phyloP scores from a whole-genome alignment of 495 filamentous ascomycete species.

The Trichoderma erinaceum region DNA sequence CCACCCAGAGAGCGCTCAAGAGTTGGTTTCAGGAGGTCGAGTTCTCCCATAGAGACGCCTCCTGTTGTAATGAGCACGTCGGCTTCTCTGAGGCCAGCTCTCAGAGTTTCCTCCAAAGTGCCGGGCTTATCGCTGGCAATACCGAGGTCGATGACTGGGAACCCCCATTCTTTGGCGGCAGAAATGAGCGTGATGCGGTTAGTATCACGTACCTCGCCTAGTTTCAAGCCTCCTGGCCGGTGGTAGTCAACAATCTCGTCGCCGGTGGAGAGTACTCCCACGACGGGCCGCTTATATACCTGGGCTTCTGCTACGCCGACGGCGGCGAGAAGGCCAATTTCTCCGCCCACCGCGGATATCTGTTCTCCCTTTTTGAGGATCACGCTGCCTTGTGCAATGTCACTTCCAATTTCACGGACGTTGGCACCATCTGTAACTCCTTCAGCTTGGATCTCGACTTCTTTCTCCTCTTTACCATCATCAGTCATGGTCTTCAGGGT shows the following conservation, averaged over 20 bases:
- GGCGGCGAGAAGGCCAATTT: slow-evolving; percentile 81
- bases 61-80: slow-evolving; percentile 90
- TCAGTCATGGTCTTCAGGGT: slow-evolving; percentile 63
- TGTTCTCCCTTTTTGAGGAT: slow-evolving; percentile 71
- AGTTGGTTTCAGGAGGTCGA: slow-evolving; percentile 94
- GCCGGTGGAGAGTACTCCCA: slow-evolving; percentile 89
- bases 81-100: slow-evolving; percentile 61
- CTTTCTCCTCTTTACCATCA: slow-evolving; percentile 76
- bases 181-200: slow-evolving; percentile 83
- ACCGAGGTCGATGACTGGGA: slow-evolving; percentile 75
- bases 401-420: slow-evolving; percentile 84
- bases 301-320: slow-evolving; percentile 70
- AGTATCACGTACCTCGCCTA: slow-evolving; percentile 87
- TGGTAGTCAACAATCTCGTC: slow-evolving; percentile 86
- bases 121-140: slow-evolving; percentile 75
- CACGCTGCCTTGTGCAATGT: slow-evolving; percentile 59
- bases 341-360: slow-evolving; percentile 78
- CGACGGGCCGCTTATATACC: slow-evolving; percentile 67
- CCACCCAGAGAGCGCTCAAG: slow-evolving; percentile 87
- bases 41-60: slow-evolving; percentile 96
- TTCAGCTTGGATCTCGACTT: slow-evolving; percentile 75
- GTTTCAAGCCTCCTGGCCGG: slow-evolving; percentile 51
- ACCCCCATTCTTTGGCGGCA: slow-evolving; percentile 68
- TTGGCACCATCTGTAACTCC: slow-evolving; percentile 77
- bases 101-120: slow-evolving; percentile 70